Conservation (phyloP, 192 early-diverging fungal genomes). For the Coemansia sp. region DNA sequence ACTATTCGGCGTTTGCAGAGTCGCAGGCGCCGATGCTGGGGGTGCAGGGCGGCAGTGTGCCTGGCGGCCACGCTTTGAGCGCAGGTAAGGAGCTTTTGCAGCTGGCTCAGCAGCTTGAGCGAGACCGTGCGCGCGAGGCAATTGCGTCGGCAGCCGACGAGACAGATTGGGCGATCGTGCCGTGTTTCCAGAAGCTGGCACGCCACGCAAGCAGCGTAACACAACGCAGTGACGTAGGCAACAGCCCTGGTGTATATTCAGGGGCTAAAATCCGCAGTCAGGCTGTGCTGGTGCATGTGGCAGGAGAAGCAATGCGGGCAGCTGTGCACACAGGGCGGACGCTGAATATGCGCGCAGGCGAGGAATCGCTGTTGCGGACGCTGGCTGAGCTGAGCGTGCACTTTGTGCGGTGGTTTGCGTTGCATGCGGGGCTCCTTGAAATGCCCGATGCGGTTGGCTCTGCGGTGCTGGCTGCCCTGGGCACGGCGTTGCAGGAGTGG, state of each 20-base stretch:
- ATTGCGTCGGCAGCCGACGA: conserved; percentile 21
- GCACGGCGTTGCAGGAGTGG: background rate
- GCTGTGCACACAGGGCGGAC: conserved; percentile 19
- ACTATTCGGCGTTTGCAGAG: conserved; percentile 24
- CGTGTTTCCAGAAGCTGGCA: conserved; percentile 43
- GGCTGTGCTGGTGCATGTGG: conserved; percentile 20
- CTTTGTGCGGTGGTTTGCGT: conserved; percentile 28
- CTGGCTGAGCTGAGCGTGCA: conserved; percentile 33
- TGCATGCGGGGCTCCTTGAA: conserved; percentile 18
- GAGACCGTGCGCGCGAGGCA: conserved; percentile 21
- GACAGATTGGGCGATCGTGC: conserved; percentile 28
- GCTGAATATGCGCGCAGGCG: conserved; percentile 21
- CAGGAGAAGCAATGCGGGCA: conserved; percentile 22
- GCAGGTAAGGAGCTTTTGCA: conserved; percentile 29
- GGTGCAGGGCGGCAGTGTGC: conserved; percentile 19
- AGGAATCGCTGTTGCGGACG: conserved; percentile 24
- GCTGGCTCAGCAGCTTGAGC: conserved; percentile 35
- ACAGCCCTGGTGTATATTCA: conserved; percentile 12
- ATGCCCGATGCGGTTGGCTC: conserved; percentile 13
- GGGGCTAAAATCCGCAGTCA: conserved; percentile 11
- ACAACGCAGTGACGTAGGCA: conserved; percentile 16
- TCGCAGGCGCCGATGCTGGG: conserved; percentile 13
- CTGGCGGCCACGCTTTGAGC: background rate
- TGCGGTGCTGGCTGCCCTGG: conserved; percentile 10
- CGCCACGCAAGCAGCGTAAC: conserved; percentile 18